Evolutionary conservation across 2,329 filamentous ascomycete species (phyloP), one percentile per base, ranked within the genome.

Genomic region (Aspergillus latus): DNA sequence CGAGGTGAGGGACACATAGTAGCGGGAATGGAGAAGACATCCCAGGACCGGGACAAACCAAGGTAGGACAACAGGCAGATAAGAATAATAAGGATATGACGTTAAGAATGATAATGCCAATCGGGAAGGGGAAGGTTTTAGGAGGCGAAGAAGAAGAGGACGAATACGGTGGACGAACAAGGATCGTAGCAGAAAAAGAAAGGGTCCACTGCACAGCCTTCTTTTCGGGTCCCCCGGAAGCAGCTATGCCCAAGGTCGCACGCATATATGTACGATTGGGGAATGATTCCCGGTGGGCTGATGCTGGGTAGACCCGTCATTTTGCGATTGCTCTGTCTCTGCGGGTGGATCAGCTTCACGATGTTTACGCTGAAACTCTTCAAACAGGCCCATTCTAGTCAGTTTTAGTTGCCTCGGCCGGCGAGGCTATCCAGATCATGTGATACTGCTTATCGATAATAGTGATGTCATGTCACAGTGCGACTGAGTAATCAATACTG

Each of bases 171-270:
- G n/a, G 34, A 48, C 28, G 43, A 52, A 49, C 40, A n/a, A 42
- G 40, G 52, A 49, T 16, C 39, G 39, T 2, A 42, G 16, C 21
- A 21, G 21, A 21, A 21, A 21, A 21, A 21, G 46, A 49, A 54
- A 37, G 54, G 57, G 57, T 57, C 60, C 62, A 64, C 58, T 59
- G 53, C 62, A 64, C 61, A 63, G 62, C 62, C 62, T 59, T 52
- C 54, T 34, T 34, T 46, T 39, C 52, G 52, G 52, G 44, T 34
- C 15, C 28, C 15, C 29, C 52, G 52, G 52, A 54, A 54, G 52
- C 10, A 39, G 40, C 21, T 29, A 13, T 34, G 26, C 36, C 16
- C 13, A 46, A 45, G 16, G 7, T 5, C 10, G 29, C 6, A 8
- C 34, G 29, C 29, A 39, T 36, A 34, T 26, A n/a, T 10, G 32